phyloP scores from a whole-genome alignment of 345 rosid species.

The Acer yangbiense region DNA sequence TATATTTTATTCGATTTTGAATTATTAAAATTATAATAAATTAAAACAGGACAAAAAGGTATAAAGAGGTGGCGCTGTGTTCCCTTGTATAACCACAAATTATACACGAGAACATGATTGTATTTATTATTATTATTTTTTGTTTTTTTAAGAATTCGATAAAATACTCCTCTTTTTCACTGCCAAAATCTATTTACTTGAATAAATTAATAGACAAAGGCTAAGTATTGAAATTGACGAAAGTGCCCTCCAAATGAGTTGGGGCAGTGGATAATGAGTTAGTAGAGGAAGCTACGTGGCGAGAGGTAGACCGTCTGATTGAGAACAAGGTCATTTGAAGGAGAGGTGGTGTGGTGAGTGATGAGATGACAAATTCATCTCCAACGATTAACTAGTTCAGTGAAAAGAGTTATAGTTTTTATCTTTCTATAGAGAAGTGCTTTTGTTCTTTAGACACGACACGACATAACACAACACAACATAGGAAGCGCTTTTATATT shows the following conservation, averaged over 20 bases:
- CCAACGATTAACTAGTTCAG: slow-evolving; percentile 15
- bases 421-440: slow-evolving; percentile 14
- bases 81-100: slow-evolving; percentile 49
- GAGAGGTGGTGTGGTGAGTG: slow-evolving; percentile 4
- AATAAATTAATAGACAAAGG: slow-evolving; percentile 21
- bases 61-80: slow-evolving; percentile 63
- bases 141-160: slow-evolving; percentile 33
- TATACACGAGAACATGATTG: slow-evolving; percentile 26
- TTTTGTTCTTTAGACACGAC: slow-evolving; percentile 20
- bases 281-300: slow-evolving; percentile 40
- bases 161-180: slow-evolving; percentile 53
- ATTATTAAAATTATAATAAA: not conserved
- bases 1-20: not conserved
- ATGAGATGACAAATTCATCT: slow-evolving; percentile 13
- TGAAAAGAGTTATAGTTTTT: slow-evolving; percentile 7
- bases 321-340: not conserved
- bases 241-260: not conserved
- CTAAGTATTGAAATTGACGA: not conserved
- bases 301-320: slow-evolving; percentile 19
- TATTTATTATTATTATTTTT: not conserved
- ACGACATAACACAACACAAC: slow-evolving; percentile 23
- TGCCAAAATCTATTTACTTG: slow-evolving; percentile 47
- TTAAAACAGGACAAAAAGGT: slow-evolving; percentile 22
- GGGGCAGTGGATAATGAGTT: not conserved
- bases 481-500: slow-evolving; percentile 29